These are phyloP conservation scores for Neurospora sp. DNA, from an alignment of 495 filamentous ascomycete species.

Conservation along the genomic window DNA sequence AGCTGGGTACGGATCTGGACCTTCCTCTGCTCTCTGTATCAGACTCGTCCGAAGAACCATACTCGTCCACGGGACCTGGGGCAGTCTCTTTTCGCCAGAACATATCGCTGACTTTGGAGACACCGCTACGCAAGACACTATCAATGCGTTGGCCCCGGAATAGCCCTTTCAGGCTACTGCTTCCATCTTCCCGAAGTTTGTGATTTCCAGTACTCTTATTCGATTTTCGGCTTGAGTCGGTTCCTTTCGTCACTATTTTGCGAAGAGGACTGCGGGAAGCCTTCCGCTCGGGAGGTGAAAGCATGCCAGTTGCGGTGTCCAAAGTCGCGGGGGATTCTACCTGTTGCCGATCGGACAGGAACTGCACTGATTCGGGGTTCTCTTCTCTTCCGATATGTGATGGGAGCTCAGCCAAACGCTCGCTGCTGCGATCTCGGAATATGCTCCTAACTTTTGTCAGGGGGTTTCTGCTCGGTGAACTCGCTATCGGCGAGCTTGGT, in stretches of 20 bases:
- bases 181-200: constrained; percentile 30
- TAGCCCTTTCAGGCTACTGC: constrained; percentile 29
- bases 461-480: constrained; percentile 34
- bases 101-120: constrained; percentile 40
- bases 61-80: constrained; percentile 7
- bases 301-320: constrained; percentile 6
- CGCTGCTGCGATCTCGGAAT: constrained; percentile 37
- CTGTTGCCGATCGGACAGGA: constrained; percentile 8
- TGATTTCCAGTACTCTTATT: constrained; percentile 29
- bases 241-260: constrained; percentile 17
- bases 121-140: constrained; percentile 35
- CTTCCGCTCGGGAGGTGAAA: constrained; percentile 15
- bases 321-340: constrained; percentile 14
- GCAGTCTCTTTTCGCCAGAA: constrained; percentile 34
- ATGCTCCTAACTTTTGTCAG: constrained; percentile 36
- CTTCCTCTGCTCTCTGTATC: constrained; percentile 29
- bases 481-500: constrained; percentile 8
- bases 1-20: constrained; percentile 16
- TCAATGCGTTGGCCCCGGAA: constrained; percentile 39
- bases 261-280: constrained; percentile 30
- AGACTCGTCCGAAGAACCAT: constrained; percentile 29
- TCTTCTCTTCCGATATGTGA: constrained; percentile 16
- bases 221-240: constrained; percentile 27
- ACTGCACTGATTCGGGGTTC: constrained; percentile 3
- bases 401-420: constrained; percentile 18